phyloP scores from a whole-genome alignment of 257 asterid species.

The Solanum bulbocastanum region DNA sequence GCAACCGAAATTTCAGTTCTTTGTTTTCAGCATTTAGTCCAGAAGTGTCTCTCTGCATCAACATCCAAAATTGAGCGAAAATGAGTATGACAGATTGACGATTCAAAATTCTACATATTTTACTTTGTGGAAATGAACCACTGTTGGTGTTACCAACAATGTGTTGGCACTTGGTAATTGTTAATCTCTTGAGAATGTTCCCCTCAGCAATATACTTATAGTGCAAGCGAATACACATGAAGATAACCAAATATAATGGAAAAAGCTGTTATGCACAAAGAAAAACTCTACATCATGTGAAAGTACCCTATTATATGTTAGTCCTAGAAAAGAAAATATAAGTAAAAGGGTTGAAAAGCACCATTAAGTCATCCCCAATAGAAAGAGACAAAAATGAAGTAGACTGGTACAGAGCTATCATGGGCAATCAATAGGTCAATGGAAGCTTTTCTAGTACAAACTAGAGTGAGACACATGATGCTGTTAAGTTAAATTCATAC shows the following conservation, averaged over 20 bases:
- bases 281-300: neutral
- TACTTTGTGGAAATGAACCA: neutral
- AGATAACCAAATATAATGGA: neutral
- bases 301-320: neutral
- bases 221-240: neutral
- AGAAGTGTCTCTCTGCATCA: conserved; percentile 66
- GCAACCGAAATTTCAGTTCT: conserved; percentile 75
- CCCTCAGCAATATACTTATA: neutral
- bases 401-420: neutral
- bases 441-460: neutral
- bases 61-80: neutral
- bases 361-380: neutral
- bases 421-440: neutral
- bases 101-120: neutral
- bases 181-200: neutral
- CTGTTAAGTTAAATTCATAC: neutral
- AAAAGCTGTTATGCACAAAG: neutral
- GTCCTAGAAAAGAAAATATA: neutral
- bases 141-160: neutral
- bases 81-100: neutral
- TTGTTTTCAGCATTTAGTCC: conserved; percentile 78
- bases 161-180: no score
- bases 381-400: neutral
- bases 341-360: neutral
- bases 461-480: neutral